Evolutionary conservation across 225 moss, liverwort and hornwort species (phyloP).

Genomic region (Lunularia cruciata): DNA sequence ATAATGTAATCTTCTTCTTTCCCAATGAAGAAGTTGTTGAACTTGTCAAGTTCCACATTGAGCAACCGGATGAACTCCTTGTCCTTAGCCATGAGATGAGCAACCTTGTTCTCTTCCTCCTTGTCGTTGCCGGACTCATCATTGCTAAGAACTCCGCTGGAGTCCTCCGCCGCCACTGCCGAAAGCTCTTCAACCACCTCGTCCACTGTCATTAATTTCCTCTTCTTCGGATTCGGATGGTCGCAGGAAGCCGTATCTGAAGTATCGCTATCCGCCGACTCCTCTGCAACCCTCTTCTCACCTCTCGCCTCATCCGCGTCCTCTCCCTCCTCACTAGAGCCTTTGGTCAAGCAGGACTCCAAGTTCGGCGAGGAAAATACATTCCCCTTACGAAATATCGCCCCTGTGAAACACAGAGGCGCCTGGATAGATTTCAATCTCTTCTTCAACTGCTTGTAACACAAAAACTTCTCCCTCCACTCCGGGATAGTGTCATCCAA

Average conservation of each 20-base stretch:
- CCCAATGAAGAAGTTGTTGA: conserved; percentile 72
- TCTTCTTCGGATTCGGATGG: conserved; percentile 33
- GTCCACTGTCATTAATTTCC: background rate
- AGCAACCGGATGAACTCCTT: conserved; percentile 59
- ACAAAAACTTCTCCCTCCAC: conserved; percentile 67
- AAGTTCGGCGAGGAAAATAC: background rate
- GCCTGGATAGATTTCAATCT: conserved; percentile 57
- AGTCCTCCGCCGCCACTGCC: conserved; percentile 11
- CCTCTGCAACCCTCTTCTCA: conserved; percentile 20
- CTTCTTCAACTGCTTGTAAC: conserved; percentile 92
- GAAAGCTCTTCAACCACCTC: conserved; percentile 13
- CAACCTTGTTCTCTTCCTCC: conserved; percentile 13
- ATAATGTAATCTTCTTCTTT: conserved; percentile 90
- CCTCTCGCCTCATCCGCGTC: conserved; percentile 12
- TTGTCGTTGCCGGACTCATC: conserved; percentile 23
- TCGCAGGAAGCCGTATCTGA: background rate
- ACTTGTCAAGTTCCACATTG: conserved; percentile 78
- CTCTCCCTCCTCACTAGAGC: conserved; percentile 13
- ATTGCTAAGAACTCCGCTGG: conserved; percentile 4
- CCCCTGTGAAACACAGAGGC: conserved; percentile 47
- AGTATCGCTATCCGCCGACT: background rate
- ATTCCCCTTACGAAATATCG: conserved; percentile 43
- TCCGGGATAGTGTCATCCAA: conserved; percentile 41
- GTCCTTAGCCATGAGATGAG: conserved; percentile 27
- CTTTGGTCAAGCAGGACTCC: conserved; percentile 8